phyloP scores from a whole-genome alignment of 1,284 basidiomycete genomes.

The Marasmius sp. region DNA sequence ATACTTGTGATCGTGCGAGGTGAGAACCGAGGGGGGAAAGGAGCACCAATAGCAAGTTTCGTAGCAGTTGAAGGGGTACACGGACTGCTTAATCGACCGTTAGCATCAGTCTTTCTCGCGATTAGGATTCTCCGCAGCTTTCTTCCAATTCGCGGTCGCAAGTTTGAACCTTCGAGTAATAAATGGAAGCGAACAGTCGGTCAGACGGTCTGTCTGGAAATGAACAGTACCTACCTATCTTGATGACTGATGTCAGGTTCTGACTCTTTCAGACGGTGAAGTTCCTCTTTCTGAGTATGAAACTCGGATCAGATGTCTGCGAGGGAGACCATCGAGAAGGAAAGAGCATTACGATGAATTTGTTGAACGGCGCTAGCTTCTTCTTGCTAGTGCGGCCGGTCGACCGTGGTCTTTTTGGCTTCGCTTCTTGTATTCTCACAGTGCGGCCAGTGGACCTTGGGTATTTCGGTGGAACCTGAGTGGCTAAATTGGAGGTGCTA shows the following conservation, averaged over 20 bases:
- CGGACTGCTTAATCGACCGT: neutral
- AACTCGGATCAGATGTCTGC: neutral
- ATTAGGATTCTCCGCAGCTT: constrained; percentile 66
- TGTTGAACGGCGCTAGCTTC: constrained; percentile 69
- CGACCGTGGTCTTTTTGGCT: constrained; percentile 5
- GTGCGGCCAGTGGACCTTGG: neutral
- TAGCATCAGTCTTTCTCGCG: constrained; percentile 2
- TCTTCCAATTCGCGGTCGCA: constrained; percentile 77
- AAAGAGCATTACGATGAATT: constrained; percentile 61
- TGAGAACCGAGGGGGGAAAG: neutral
- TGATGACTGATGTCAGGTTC: constrained; percentile 69
- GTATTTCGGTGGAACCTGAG: neutral
- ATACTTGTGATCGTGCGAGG: neutral
- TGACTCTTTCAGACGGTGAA: constrained; percentile 70
- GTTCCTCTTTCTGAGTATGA: constrained; percentile 52
- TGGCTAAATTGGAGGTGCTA: neutral
- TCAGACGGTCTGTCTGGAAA: neutral
- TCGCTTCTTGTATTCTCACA: too few relatives aligned
- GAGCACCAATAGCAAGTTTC: neutral
- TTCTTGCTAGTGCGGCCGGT: constrained; percentile 35
- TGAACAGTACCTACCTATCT: constrained; percentile 51
- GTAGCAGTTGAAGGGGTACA: neutral
- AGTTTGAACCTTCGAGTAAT: constrained; percentile 58
- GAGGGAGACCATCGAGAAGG: neutral
- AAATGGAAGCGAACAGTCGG: constrained; percentile 2